Percentiles rank a stretch among this genome's conserved stretches.
phyloP scores from a whole-genome alignment of 495 filamentous ascomycete genomes.

The Oleoguttula mirabilis region DNA sequence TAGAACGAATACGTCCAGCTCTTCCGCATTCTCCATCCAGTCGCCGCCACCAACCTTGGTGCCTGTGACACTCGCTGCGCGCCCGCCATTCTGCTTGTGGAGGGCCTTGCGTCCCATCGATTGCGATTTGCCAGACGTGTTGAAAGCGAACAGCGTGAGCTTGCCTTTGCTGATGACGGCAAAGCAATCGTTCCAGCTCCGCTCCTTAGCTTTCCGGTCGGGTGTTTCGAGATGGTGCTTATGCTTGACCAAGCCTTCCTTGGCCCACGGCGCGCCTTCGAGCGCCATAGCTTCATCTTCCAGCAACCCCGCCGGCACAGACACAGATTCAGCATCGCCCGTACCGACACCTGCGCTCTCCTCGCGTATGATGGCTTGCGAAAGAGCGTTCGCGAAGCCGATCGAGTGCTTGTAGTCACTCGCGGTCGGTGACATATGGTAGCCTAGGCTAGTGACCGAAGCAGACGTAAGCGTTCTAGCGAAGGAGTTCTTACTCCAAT shows the following conservation, averaged over 20 bases:
- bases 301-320: conserved; percentile 42
- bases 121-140: conserved; percentile 46
- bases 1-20: conserved; percentile 72
- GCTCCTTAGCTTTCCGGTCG: conserved; percentile 83
- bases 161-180: conserved; percentile 97
- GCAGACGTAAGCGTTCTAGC: conserved; percentile 81
- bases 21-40: conserved; percentile 91
- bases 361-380: conserved; percentile 87
- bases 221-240: conserved; percentile 87
- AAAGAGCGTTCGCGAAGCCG: conserved; percentile 93
- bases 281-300: conserved; percentile 89
- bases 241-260: conserved; percentile 90
- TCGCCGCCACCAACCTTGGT: conserved; percentile 80
- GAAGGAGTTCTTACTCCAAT: conserved; percentile 89
- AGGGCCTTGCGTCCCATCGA: conserved; percentile 51
- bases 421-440: conserved; percentile 61
- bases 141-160: conserved; percentile 90
- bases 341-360: conserved; percentile 45
- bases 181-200: conserved; percentile 90
- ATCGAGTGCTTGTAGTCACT: conserved; percentile 92
- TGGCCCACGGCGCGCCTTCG: conserved; percentile 88
- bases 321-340: conserved; percentile 29
- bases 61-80: conserved; percentile 20
- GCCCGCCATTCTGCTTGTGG: conserved; percentile 45
- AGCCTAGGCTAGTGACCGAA: conserved; percentile 52